Conservation (phyloP, 768 basidiomycete species). For the Amanita polypyramis region DNA sequence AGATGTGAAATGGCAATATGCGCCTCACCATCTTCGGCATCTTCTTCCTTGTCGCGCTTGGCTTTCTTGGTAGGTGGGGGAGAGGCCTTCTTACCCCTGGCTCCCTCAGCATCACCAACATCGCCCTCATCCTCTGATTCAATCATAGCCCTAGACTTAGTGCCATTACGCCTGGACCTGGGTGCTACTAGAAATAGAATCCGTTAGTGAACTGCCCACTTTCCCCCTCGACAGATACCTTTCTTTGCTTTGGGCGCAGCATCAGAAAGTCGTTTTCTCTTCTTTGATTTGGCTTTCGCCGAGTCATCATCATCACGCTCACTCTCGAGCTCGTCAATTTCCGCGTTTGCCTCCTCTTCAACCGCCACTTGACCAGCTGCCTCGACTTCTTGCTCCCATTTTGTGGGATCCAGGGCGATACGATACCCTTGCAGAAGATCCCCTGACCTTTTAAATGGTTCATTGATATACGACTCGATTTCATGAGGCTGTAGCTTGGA, state of each 20-base stretch:
- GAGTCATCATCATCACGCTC: constrained; percentile 43
- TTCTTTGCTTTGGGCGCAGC: constrained; percentile 28
- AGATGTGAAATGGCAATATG: neutral
- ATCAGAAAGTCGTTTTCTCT: constrained; percentile 57
- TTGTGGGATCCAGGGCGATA: constrained; percentile 51
- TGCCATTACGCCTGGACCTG: constrained; percentile 28
- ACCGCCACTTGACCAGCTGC: constrained; percentile 23
- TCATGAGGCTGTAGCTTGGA: constrained; percentile 67
- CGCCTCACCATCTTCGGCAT: constrained; percentile 50
- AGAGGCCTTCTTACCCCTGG: constrained; percentile 36
- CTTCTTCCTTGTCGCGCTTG: constrained; percentile 47
- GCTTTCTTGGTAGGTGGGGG: constrained; percentile 59
- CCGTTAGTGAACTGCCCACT: constrained; percentile 23
- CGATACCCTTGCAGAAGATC: constrained; percentile 72
- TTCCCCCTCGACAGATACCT: constrained; percentile 21
- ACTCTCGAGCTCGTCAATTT: constrained; percentile 55
- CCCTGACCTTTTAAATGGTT: constrained; percentile 64
- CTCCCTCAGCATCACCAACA: constrained; percentile 38
- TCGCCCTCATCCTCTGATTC: constrained; percentile 64
- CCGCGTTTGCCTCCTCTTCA: constrained; percentile 43
- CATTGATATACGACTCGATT: constrained; percentile 75
- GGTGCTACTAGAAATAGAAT: constrained; percentile 18
- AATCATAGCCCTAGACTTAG: constrained; percentile 44
- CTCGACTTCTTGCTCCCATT: constrained; percentile 36
- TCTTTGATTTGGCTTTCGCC: constrained; percentile 21